phyloP scores from a whole-genome alignment of 768 basidiomycete genomes.

The Cyclocybe aegerita region DNA sequence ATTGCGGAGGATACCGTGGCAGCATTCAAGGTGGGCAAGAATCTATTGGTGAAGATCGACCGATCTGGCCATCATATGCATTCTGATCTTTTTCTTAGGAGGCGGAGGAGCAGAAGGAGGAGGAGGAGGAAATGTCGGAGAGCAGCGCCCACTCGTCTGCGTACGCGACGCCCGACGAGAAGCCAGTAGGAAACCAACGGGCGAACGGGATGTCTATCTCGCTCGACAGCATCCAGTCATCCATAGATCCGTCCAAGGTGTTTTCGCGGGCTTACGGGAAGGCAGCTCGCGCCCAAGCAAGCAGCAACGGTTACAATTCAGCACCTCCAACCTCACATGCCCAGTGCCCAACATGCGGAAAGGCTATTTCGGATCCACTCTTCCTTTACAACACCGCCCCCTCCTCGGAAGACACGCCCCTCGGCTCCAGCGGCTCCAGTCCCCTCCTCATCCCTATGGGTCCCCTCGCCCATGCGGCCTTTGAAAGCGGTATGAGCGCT shows the following conservation, averaged over 20 bases:
- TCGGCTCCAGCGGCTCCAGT: conserved; percentile 54
- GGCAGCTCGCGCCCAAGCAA: conserved; percentile 15
- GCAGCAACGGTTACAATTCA: conserved; percentile 29
- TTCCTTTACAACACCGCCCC: conserved; percentile 27
- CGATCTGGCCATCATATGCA: not conserved
- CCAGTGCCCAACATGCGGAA: conserved; percentile 58
- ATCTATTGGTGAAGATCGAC: conserved; percentile 7
- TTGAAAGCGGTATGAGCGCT: conserved; percentile 67
- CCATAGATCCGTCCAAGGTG: conserved; percentile 33
- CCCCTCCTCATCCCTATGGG: conserved; percentile 53
- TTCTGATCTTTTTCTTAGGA: conserved; percentile 2
- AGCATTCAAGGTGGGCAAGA: conserved; percentile 32
- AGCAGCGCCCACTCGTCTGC: conserved; percentile 5
- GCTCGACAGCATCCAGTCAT: conserved; percentile 45
- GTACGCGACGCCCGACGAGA: conserved; percentile 7
- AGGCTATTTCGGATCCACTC: conserved; percentile 42
- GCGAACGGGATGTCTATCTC: conserved; percentile 40
- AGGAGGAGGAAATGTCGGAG: conserved; percentile 8
- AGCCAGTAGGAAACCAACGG: conserved; percentile 11
- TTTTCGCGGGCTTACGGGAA: conserved; percentile 28
- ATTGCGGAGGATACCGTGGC: conserved; percentile 49
- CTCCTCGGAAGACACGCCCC: conserved; percentile 37
- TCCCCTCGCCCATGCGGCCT: conserved; percentile 59
- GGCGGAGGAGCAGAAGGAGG: conserved; percentile 11
- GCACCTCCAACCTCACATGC: conserved; percentile 46